Evolutionary conservation across 2,329 filamentous ascomycete species (phyloP).

Genomic region (Neocucurbitaria cava): DNA sequence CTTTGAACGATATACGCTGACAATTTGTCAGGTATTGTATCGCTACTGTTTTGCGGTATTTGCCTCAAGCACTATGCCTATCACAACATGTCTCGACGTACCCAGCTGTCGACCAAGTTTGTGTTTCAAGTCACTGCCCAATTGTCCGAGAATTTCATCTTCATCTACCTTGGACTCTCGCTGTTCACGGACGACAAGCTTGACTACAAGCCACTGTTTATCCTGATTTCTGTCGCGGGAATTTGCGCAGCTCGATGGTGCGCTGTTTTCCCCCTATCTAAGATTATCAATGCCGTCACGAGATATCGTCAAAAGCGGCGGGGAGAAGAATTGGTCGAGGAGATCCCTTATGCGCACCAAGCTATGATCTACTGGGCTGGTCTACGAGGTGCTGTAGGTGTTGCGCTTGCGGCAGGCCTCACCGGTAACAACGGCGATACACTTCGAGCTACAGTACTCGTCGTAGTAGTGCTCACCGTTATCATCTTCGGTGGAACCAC

Average conservation of each 20-base stretch:
- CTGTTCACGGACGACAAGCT: conserved; percentile 90
- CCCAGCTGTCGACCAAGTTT: conserved; percentile 97
- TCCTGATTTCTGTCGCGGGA: conserved; percentile 87
- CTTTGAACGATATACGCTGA: conserved; percentile 8
- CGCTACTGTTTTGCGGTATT: conserved; percentile 95
- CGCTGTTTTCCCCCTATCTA: conserved; percentile 91
- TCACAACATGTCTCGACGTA: conserved; percentile 99
- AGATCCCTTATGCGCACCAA: conserved; percentile 93
- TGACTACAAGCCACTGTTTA: conserved; percentile 92
- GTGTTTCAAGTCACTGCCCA: conserved; percentile 95
- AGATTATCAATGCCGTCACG: conserved; percentile 89
- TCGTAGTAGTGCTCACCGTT: conserved; percentile 95
- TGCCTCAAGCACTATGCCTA: conserved; percentile 99
- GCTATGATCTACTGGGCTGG: conserved; percentile 99
- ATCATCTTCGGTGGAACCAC: conserved; percentile 99
- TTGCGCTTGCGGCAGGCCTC: conserved; percentile 88
- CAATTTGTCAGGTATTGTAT: conserved; percentile 81
- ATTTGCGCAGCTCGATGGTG: conserved; percentile 93
- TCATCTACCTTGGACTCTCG: conserved; percentile 95
- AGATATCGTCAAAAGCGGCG: conserved; percentile 81
- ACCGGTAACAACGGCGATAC: conserved; percentile 81
- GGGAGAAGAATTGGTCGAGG: conserved; percentile 73
- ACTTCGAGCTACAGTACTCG: conserved; percentile 91
- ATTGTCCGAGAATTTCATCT: conserved; percentile 98
- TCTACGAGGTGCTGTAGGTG: conserved; percentile 91